Evolutionary conservation across 257 asterid genomes (phyloP).

Genomic region (Lavandula angustifolia): DNA sequence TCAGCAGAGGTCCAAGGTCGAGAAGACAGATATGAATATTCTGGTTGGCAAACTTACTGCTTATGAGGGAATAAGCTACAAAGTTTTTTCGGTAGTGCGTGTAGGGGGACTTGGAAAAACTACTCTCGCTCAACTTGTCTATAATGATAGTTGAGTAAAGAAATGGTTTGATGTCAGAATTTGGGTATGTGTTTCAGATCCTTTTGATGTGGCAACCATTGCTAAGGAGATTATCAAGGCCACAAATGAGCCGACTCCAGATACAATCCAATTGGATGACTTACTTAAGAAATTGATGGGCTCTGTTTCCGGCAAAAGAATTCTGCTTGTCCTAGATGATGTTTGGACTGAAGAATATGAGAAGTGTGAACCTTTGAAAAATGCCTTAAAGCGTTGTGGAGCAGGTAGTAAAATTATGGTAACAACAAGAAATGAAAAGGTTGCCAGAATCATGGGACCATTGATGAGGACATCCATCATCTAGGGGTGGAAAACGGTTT

Average conservation of each 20-base stretch:
- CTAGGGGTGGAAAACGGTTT: too few relatives aligned
- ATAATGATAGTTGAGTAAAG: background rate
- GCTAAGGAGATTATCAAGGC: background rate
- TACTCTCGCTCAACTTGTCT: background rate
- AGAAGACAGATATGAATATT: background rate
- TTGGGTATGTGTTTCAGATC: background rate
- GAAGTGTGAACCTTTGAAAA: background rate
- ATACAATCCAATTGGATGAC: background rate
- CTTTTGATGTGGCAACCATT: background rate
- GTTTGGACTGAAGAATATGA: background rate
- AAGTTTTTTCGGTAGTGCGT: background rate
- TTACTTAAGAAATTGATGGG: background rate
- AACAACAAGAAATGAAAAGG: background rate
- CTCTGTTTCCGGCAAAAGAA: background rate
- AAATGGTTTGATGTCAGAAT: background rate
- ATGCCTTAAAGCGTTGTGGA: background rate
- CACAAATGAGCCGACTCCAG: too few relatives aligned
- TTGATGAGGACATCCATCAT: background rate
- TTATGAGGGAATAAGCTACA: too few relatives aligned
- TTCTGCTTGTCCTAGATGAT: background rate
- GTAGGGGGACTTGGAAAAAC: background rate
- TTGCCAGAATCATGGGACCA: background rate
- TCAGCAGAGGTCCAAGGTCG: background rate
- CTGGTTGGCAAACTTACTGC: background rate
- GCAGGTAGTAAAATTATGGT: background rate